Evolutionary conservation across 2,329 filamentous ascomycete species (phyloP), one percentile per base, ranked within the genome.

Genomic region (Dactylellina haptotyla): DNA sequence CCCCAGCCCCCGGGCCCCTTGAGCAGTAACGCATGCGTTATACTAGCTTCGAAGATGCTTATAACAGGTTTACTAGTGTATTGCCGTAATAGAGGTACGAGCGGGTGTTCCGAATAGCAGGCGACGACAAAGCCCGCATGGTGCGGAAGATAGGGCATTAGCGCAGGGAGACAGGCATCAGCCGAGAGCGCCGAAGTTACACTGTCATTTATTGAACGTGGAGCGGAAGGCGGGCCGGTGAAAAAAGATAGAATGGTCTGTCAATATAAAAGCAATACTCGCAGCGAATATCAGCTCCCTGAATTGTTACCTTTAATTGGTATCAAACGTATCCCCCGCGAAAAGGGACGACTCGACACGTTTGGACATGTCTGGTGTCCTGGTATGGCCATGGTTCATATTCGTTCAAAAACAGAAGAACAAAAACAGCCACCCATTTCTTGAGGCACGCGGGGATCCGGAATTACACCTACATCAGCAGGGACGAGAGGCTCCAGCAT

Each of bases 31-130:
- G 88, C 86, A 0, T 87, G 83, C 1, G 88, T 82, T 12, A 97
- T 84, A 78, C 89, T 92, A 0, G 92, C 90, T 81, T 97, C 93
- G 78, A 97, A 95, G 64, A 98, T 97, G 4, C 94, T 93, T 0
- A 87, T 89, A 3, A 92, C 89, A 32, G 87, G 85, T 78, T n/a
- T 81, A 75, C 70, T 34, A 12, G 76, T 77, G 48, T 74, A 70
- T 18, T 62, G 54, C 5, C 84, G 84, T 9, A 96, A 82, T 53
- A 84, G 80, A 0, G 83, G 80, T 0, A 96, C 91, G 0, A 97
- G 85, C 0, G 90, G 88, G 79, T 97, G 93, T 0, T 90, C 87
- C 71, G 91, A 95, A 82, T 92, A 98, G 82, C 94, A 97, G 18
- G 93, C 93, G 1, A 97, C 86, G 0, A 97, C 85, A 75, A 96